phyloP scores from a whole-genome alignment of 495 filamentous ascomycete species.

The Penicillium atrosanguineum region DNA sequence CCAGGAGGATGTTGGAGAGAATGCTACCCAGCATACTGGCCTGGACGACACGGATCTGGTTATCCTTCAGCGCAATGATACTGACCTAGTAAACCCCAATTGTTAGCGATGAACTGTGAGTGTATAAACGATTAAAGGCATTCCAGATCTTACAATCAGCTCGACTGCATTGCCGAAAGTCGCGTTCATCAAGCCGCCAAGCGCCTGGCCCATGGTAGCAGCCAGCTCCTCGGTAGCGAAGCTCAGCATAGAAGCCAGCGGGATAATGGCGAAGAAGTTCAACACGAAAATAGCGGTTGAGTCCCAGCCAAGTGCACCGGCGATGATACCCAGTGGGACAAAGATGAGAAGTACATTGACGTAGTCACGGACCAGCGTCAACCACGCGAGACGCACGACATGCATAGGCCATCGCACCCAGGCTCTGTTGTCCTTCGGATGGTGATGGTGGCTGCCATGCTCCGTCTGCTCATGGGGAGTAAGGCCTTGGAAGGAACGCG shows the following conservation, averaged over 20 bases:
- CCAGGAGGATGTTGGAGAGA: conserved; percentile 90
- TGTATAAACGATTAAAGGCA: conserved; percentile 13
- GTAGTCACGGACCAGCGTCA: conserved; percentile 62
- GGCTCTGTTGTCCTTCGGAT: conserved; percentile 34
- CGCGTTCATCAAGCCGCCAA: conserved; percentile 92
- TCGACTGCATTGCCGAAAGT: conserved; percentile 99
- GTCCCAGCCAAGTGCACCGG: conserved; percentile 69
- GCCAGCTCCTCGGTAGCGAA: conserved; percentile 95
- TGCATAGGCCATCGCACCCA: conserved; percentile 59
- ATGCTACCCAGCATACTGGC: conserved; percentile 97
- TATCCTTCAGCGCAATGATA: conserved; percentile 81
- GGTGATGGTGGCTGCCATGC: conserved; percentile 19
- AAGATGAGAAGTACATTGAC: conserved; percentile 86
- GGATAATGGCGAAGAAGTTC: conserved; percentile 96
- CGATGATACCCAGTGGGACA: conserved; percentile 83
- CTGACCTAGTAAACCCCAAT: conserved; percentile 64
- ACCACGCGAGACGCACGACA: conserved; percentile 49
- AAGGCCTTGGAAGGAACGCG: conserved; percentile 19
- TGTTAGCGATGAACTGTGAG: conserved; percentile 9
- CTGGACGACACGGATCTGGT: conserved; percentile 92
- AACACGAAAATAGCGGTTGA: conserved; percentile 76
- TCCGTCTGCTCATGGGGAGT: conserved; percentile 11
- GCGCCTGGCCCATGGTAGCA: conserved; percentile 76
- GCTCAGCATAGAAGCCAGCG: conserved; percentile 85
- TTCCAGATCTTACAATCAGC: conserved; percentile 69